Evolutionary conservation across 768 basidiomycete species (phyloP).

Genomic region (Podaxis sp.): DNA sequence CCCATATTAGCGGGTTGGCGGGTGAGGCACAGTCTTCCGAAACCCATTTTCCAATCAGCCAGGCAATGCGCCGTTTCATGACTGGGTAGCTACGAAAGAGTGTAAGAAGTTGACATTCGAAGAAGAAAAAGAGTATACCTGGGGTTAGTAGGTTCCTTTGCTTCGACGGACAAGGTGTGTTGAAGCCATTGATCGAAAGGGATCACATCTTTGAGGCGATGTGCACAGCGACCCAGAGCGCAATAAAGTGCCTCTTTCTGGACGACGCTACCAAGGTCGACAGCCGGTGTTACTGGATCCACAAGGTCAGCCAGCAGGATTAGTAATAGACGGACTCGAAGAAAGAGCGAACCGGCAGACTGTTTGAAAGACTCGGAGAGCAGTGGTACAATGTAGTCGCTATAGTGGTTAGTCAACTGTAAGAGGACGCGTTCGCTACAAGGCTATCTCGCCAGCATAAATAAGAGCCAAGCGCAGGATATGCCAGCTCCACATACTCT

Average conservation of each 20-base stretch:
- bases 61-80: conserved; percentile 91
- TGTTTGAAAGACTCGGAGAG: conserved; percentile 56
- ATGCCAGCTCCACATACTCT: conserved; percentile 48
- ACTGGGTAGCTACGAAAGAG: conserved; percentile 66
- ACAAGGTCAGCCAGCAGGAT: conserved; percentile 2
- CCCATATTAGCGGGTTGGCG: conserved; percentile 68
- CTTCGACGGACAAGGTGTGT: conserved; percentile 55
- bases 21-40: conserved; percentile 58
- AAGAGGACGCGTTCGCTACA: conserved; percentile 92
- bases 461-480: background rate
- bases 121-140: conserved; percentile 35
- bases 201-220: conserved; percentile 54
- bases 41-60: conserved; percentile 91
- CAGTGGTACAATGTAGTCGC: conserved; percentile 62
- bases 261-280: conserved; percentile 55
- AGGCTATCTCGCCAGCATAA: conserved; percentile 46
- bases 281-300: conserved; percentile 37
- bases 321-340: background rate
- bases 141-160: conserved; percentile 45
- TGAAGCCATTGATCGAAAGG: conserved; percentile 71
- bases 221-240: conserved; percentile 80
- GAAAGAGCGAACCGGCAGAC: conserved; percentile 46
- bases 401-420: conserved; percentile 68
- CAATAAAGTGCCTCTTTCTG: conserved; percentile 88
- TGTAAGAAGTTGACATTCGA: background rate